Evolutionary conservation across 2,329 filamentous ascomycete species (phyloP).

Genomic region (Aureobasidium sp.): DNA sequence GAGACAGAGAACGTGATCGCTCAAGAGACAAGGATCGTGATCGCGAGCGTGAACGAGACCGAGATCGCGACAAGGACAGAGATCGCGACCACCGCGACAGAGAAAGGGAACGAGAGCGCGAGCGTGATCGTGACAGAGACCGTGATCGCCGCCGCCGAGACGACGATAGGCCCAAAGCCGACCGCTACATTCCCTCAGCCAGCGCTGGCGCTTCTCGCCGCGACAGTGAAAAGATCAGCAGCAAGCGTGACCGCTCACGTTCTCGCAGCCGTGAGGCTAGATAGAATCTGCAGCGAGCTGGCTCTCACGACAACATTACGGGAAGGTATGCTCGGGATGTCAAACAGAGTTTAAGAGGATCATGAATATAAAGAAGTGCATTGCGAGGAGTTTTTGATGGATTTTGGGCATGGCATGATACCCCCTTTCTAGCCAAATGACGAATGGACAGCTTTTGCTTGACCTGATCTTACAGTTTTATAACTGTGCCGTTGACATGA

Average conservation of each 20-base stretch:
- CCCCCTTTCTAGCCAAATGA: too few species aligned
- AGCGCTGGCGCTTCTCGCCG: constrained; percentile 3
- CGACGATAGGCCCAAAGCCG: background rate
- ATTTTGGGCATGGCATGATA: too few species aligned
- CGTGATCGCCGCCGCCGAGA: constrained; percentile 18
- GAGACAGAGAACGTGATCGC: constrained; percentile 37
- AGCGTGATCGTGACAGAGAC: constrained; percentile 27
- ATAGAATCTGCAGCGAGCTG: too few species aligned
- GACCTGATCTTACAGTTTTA: too few species aligned
- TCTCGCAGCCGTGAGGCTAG: constrained; percentile 7
- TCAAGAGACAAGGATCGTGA: constrained; percentile 28
- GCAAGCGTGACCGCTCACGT: constrained; percentile 5
- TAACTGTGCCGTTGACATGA: too few species aligned
- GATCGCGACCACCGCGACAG: constrained; percentile 32
- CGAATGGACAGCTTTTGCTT: too few species aligned
- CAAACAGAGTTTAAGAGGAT: too few species aligned
- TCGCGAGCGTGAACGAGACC: constrained; percentile 28
- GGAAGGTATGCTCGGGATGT: too few species aligned
- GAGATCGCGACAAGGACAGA: constrained; percentile 32
- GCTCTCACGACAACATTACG: too few species aligned
- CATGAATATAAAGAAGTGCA: too few species aligned
- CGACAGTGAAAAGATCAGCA: constrained; percentile 3
- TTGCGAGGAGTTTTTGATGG: too few species aligned
- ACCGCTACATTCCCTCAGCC: constrained; percentile 7
- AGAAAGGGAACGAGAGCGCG: constrained; percentile 29